A percentile compares a stretch with the other conserved stretches of the same genome.
Evolutionary conservation across 805 yeast species (phyloP).

Genomic region (Candida schatavii): DNA sequence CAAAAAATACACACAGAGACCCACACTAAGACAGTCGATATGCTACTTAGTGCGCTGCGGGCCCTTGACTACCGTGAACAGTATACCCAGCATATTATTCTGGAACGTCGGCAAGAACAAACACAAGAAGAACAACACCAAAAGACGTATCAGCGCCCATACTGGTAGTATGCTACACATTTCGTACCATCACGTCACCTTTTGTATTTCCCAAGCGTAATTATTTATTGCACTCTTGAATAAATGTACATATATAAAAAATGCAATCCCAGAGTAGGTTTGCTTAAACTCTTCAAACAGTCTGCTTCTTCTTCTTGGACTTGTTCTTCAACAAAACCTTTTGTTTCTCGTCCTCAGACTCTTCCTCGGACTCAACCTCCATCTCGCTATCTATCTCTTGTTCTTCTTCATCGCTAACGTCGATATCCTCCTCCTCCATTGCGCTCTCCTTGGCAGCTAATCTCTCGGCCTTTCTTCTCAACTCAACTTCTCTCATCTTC

Average conservation of each 20-base stretch:
- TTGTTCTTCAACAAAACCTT: constrained; percentile 66
- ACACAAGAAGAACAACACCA: neutral
- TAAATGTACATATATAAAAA: neutral
- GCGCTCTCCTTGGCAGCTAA: constrained; percentile 56
- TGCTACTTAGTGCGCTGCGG: constrained; percentile 31
- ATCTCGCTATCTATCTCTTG: constrained; percentile 46
- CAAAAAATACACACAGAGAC: constrained; percentile 27
- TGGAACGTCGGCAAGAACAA: too few species aligned
- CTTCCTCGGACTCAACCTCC: constrained; percentile 45
- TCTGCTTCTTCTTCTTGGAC: constrained; percentile 31
- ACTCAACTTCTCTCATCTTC: constrained; percentile 90
- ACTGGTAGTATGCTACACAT: constrained; percentile 1
- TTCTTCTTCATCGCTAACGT: constrained; percentile 33
- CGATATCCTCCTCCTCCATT: constrained; percentile 39
- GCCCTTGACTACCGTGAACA: neutral
- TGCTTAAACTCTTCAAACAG: neutral
- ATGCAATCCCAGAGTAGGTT: neutral
- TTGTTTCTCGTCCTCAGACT: constrained; percentile 40
- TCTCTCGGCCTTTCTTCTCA: constrained; percentile 72
- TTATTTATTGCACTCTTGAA: neutral
- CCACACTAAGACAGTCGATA: constrained; percentile 26
- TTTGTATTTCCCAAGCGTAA: neutral
- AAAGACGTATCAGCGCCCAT: constrained; percentile 1
- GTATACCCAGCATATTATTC: neutral
- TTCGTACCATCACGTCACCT: neutral